A percentile compares a stretch with the other conserved stretches of the same genome.
Evolutionary conservation across 306 rosid genomes (phyloP).

Genomic region (Dicorynia guianensis): DNA sequence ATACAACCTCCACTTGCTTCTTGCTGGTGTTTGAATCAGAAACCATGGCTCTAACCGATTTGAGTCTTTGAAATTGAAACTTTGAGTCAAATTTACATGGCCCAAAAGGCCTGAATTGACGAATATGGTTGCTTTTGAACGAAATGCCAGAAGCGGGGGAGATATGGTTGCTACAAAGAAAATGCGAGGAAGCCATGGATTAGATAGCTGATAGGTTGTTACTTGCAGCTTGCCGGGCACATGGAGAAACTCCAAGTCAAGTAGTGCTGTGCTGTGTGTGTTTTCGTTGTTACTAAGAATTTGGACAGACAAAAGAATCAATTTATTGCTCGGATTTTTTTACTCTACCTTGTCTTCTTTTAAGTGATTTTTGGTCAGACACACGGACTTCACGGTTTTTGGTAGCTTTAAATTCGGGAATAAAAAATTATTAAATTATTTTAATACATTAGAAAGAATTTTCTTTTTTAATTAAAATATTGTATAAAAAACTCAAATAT

Average conservation of each 20-base stretch:
- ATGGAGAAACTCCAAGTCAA: not conserved
- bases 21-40: slow-evolving; percentile 63
- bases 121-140: slow-evolving; percentile 38
- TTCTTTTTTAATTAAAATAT: too few species aligned
- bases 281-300: not conserved
- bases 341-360: not conserved
- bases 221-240: slow-evolving; percentile 2
- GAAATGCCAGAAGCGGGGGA: slow-evolving; percentile 51
- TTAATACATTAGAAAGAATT: too few species aligned
- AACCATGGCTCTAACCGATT: slow-evolving; percentile 47
- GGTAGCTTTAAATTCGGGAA: too few species aligned
- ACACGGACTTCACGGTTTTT: not conserved
- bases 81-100: slow-evolving; percentile 49
- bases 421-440: too few species aligned
- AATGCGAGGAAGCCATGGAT: slow-evolving; percentile 72
- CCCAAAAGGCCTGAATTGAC: slow-evolving; percentile 52
- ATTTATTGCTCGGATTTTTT: not conserved
- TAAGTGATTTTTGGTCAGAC: not conserved
- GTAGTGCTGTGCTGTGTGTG: too few species aligned
- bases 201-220: slow-evolving; percentile 16
- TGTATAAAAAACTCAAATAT: too few species aligned
- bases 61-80: slow-evolving; percentile 47
- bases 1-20: slow-evolving; percentile 72
- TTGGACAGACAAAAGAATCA: not conserved
- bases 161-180: slow-evolving; percentile 54